Evolutionary conservation across 345 rosid species (phyloP), one percentile per base, ranked within the genome.

Genomic region (Eucalyptus pauciflora): DNA sequence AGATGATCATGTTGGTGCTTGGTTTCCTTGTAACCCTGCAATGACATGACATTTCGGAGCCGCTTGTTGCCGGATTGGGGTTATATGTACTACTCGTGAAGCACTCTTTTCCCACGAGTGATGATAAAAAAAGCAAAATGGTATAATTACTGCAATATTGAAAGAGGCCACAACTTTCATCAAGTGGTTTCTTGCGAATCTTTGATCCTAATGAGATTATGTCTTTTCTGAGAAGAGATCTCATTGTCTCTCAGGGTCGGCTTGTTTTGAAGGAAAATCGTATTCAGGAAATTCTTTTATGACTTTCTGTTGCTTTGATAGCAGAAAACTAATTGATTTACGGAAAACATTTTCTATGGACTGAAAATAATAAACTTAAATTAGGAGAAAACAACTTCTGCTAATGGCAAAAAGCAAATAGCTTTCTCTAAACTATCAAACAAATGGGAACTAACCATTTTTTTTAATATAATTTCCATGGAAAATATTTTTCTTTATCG

Each of bases 231-330:
- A 56, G 4, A 10, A 37, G 13, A 7, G 27, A 71, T 37, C 83
- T 71, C 83, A 37, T 71, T 10, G 45, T 11, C 16, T 64, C 18
- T n/a, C 10, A 64, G 5, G 37, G 37, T n/a, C 10, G 5, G 10
- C 10, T 4, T 64, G 3, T 64, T 64, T 7, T 15, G 37, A 7
- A 14, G 5, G 18, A n/a, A 64, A 64, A 64, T 0, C 5, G 0
- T 64, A 7, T 14, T n/a, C 3, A 33, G 11, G 37, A 64, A 64
- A n/a, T 64, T n/a, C 9, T 64, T 64, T 64, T 64, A 16, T 13
- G 18, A n/a, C 20, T 64, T 64, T n/a, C 2, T 3, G 0, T 13
- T 7, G 3, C 76, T 64, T n/a, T 16, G 18, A 64, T 64, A 15
- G 17, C 10, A 2, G 2, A n/a, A 64, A 64, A 64, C 76, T 7